These are phyloP conservation scores for Aureobasidium sp. DNA, from an alignment of 2,329 filamentous ascomycete genomes.

Conservation along the genomic window DNA sequence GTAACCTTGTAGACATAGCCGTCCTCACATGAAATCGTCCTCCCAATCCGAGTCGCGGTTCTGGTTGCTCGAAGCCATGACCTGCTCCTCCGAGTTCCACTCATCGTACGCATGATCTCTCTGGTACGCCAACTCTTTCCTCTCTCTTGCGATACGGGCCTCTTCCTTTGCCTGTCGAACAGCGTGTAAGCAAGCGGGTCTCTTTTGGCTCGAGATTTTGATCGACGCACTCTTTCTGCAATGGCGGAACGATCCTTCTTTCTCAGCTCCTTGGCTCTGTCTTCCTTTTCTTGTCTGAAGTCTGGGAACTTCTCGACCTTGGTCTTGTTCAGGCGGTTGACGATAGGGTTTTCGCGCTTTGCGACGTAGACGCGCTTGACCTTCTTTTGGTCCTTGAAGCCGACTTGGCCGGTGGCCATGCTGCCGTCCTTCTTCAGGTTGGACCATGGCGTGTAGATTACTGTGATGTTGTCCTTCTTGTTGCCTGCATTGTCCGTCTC, in stretches of 20 bases:
- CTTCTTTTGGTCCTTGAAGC: constrained; percentile 81
- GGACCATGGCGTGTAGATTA: constrained; percentile 97
- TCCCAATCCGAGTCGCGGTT: constrained; percentile 67
- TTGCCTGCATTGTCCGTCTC: constrained; percentile 52
- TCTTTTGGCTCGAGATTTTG: neutral
- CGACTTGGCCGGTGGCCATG: constrained; percentile 92
- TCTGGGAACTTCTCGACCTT: constrained; percentile 82
- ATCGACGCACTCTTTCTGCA: constrained; percentile 49
- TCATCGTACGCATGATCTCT: constrained; percentile 98
- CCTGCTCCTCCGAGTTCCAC: constrained; percentile 72
- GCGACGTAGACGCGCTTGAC: constrained; percentile 76
- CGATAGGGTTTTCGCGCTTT: constrained; percentile 75
- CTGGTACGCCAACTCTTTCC: constrained; percentile 83
- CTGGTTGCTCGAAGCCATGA: constrained; percentile 74
- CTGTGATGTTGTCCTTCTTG: constrained; percentile 94
- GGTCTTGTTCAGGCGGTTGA: constrained; percentile 98
- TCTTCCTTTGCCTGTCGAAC: constrained; percentile 60
- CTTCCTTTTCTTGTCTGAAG: constrained; percentile 71
- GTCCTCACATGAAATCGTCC: constrained; percentile 74
- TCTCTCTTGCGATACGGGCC: constrained; percentile 61
- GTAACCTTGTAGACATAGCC: neutral
- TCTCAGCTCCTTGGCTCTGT: constrained; percentile 60
- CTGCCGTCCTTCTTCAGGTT: constrained; percentile 92
- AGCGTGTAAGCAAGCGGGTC: neutral
- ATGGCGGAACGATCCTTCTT: constrained; percentile 58